Percentiles rank a stretch among this genome's conserved stretches.
phyloP scores from a whole-genome alignment of 2,329 filamentous ascomycete species.

The Pestalotiopsis sp. region DNA sequence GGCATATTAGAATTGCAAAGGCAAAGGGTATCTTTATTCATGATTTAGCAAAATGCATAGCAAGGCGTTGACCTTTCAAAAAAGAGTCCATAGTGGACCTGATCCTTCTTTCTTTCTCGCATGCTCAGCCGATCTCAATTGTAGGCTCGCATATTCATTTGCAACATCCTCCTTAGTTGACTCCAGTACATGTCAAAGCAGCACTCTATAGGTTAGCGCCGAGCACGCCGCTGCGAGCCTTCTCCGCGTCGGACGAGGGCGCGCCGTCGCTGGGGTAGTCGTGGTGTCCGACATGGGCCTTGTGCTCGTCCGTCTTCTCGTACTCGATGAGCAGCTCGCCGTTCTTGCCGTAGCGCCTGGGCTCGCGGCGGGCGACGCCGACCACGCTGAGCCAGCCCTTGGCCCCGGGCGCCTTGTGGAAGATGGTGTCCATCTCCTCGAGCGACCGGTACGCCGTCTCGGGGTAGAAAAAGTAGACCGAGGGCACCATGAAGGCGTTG shows the following conservation, averaged over 20 bases:
- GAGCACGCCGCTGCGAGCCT: slow-evolving; percentile 1
- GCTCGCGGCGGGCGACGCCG: slow-evolving; percentile 47
- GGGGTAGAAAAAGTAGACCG: slow-evolving; percentile 65
- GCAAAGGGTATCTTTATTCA: slow-evolving; percentile 7
- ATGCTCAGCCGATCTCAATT: not conserved
- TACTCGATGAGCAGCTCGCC: slow-evolving; percentile 57
- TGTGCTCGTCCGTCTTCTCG: slow-evolving; percentile 43
- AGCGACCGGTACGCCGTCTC: slow-evolving; percentile 66
- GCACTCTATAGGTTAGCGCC: not conserved
- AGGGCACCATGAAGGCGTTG: slow-evolving; percentile 62
- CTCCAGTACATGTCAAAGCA: not conserved
- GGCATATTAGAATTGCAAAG: not conserved
- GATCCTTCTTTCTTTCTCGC: not conserved
- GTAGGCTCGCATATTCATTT: not conserved
- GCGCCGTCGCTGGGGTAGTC: not conserved
- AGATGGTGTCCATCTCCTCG: slow-evolving; percentile 70
- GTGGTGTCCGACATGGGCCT: slow-evolving; percentile 21
- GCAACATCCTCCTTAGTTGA: not conserved
- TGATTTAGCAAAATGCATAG: slow-evolving; percentile 9
- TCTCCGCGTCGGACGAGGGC: slow-evolving; percentile 1
- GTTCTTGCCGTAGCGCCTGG: slow-evolving; percentile 60
- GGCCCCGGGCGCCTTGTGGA: slow-evolving; percentile 55
- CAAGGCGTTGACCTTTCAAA: slow-evolving; percentile 2
- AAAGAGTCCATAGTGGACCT: not conserved
- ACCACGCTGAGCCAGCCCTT: slow-evolving; percentile 45